A percentile compares a stretch with the other conserved stretches of the same genome.
Evolutionary conservation across 108 stramenopile species (phyloP).

Genomic region (Ochromonas danica): DNA sequence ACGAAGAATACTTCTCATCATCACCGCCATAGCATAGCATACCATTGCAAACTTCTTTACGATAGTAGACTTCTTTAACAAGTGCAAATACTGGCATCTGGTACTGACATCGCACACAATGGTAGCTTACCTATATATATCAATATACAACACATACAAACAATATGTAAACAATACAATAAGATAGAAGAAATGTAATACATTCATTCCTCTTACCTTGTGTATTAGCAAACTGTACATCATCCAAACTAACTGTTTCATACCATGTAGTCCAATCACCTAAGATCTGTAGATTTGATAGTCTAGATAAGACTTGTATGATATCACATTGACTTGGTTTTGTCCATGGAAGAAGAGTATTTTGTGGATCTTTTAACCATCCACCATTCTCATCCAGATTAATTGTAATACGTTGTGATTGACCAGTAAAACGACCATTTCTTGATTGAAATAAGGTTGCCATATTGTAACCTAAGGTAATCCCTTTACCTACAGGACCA

Average conservation of each 20-base stretch:
- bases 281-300: constrained; percentile 51
- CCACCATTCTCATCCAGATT: constrained; percentile 51
- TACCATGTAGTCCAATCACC: constrained; percentile 64
- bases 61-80: no score
- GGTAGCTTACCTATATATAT: neutral
- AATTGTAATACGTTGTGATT: constrained; percentile 47
- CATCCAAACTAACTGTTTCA: constrained; percentile 59
- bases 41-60: no score
- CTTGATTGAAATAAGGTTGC: neutral
- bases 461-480: constrained; percentile 56
- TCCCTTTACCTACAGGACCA: constrained; percentile 51
- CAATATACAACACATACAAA: no score
- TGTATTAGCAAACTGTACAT: constrained; percentile 39
- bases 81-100: constrained; percentile 28
- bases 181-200: no score
- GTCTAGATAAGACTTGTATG: constrained; percentile 54
- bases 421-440: constrained; percentile 48
- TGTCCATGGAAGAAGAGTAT: constrained; percentile 48
- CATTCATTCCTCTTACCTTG: constrained; percentile 22
- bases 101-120: constrained; percentile 2
- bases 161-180: no score
- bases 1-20: no score
- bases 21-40: no score
- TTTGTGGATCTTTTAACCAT: constrained; percentile 62
- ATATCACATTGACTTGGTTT: constrained; percentile 56